A percentile compares a stretch with the other conserved stretches of the same genome.
Evolutionary conservation across 2,329 filamentous ascomycete species (phyloP).

Genomic region (Tolypocladium capitatum): DNA sequence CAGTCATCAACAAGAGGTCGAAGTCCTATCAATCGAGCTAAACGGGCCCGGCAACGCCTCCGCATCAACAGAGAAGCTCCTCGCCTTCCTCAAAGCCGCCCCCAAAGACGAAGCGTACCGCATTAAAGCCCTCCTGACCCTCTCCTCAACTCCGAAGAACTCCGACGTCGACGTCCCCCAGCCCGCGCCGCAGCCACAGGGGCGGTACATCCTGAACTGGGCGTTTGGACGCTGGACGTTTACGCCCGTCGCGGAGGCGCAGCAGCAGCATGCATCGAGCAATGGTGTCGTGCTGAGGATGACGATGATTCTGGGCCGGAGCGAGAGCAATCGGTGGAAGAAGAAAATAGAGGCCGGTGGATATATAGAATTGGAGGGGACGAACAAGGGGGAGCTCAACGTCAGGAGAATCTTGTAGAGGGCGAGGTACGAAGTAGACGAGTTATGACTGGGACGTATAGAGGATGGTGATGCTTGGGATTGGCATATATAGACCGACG

Average conservation of each 20-base stretch:
- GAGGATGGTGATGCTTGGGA: not conserved
- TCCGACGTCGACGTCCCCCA: slow-evolving; percentile 35
- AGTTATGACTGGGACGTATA: not conserved
- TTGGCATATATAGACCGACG: not conserved
- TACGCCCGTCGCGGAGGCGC: slow-evolving; percentile 38
- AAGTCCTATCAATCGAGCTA: slow-evolving; percentile 75
- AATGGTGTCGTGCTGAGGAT: slow-evolving; percentile 48
- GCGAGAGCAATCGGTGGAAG: slow-evolving; percentile 65
- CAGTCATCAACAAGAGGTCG: slow-evolving; percentile 70
- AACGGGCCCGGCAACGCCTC: slow-evolving; percentile 24
- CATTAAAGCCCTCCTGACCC: slow-evolving; percentile 61
- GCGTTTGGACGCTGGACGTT: slow-evolving; percentile 94
- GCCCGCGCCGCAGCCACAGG: slow-evolving; percentile 16
- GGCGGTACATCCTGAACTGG: slow-evolving; percentile 89
- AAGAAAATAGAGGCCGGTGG: slow-evolving; percentile 53
- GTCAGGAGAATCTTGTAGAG: slow-evolving; percentile 36
- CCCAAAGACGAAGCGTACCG: slow-evolving; percentile 92
- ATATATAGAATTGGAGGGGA: slow-evolving; percentile 35
- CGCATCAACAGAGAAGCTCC: slow-evolving; percentile 48
- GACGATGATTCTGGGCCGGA: slow-evolving; percentile 62
- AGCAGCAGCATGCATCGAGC: slow-evolving; percentile 40
- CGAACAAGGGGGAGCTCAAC: slow-evolving; percentile 31
- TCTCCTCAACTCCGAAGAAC: slow-evolving; percentile 30
- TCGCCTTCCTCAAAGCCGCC: slow-evolving; percentile 53
- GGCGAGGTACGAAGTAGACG: not conserved